Evolutionary conservation across 805 yeast genomes (phyloP), one percentile per base, ranked within the genome.

Genomic region (Wickerhamomyces strasburgensis): DNA sequence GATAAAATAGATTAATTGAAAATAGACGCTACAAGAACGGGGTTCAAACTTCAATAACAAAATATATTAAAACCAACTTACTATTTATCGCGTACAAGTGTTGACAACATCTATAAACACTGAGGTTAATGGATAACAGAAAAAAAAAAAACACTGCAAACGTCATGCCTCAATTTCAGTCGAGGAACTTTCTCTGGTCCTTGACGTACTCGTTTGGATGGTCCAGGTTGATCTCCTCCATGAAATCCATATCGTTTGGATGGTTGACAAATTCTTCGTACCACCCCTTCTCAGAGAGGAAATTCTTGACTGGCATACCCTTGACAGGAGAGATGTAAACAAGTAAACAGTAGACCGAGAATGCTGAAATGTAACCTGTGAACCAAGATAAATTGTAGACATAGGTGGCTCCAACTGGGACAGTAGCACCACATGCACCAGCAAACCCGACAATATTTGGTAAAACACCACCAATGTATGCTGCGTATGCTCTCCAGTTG

Each of bases 371-470:
- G 60, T 80, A 84, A 1, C 96, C 95, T 42, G 80, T 70, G 46
- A 86, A 77, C 64, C 78, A 86, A 58, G 80, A 81, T 49, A 86
- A 64, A 40, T 78, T 63, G 64, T 83, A 86, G 32, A 86, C 74
- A 39, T 73, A 67, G 43, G 75, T 72, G 13, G 95, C 95, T 23
- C 89, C 93, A 31, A 65, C 62, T 18, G 95, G 93, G 13, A 85
- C 93, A 40, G 67, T 70, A n/a, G 78, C 72, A 25, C 79, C 83
- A 14, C 84, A 76, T 8, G 86, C 86, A 44, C 93, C 86, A 6
- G 81, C 88, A 50, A 86, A 86, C 2, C 96, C 96, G n/a, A 81
- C 82, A 54, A 86, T 78, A 51, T 85, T 86, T 31, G 94, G 90
- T 27, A 78, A 65, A 40, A 87, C 78, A 37, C 95, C 95, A 46